These are phyloP conservation scores for Pseudogymnoascus sp. DNA, from an alignment of 2,329 filamentous ascomycete species.

Conservation along the genomic window DNA sequence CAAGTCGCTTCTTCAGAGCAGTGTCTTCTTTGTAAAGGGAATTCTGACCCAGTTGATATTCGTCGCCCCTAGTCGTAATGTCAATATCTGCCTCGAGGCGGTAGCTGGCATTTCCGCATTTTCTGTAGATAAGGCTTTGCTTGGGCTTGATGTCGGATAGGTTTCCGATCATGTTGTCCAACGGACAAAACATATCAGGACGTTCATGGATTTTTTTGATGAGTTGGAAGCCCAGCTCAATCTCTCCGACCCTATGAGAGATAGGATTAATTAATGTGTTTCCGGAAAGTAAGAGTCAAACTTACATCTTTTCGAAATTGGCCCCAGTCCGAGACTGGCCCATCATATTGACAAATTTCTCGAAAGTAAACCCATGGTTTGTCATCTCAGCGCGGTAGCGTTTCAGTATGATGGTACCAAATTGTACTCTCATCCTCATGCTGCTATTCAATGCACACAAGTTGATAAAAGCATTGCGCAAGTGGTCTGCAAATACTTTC, in stretches of 20 bases:
- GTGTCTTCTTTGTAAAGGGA: constrained; percentile 1
- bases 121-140: constrained; percentile 5
- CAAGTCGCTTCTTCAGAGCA: constrained; percentile 8
- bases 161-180: background rate
- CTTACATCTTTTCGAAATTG: constrained; percentile 25
- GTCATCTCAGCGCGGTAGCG: constrained; percentile 18
- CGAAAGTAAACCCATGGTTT: constrained; percentile 14
- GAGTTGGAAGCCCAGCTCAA: background rate
- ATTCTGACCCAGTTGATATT: constrained; percentile 9
- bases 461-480: constrained; percentile 16
- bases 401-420: constrained; percentile 22
- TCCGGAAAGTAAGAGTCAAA: background rate
- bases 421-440: constrained; percentile 28
- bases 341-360: constrained; percentile 24
- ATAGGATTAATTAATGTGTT: background rate
- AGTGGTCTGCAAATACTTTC: constrained; percentile 16
- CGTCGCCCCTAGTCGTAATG: background rate
- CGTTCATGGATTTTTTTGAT: background rate
- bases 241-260: constrained; percentile 6
- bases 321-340: constrained; percentile 16
- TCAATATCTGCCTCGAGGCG: constrained; percentile 12
- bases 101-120: background rate
- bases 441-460: constrained; percentile 21
- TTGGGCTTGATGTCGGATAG: constrained; percentile 9
- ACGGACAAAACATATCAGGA: constrained; percentile 6